Evolutionary conservation across 805 yeast species (phyloP), one percentile per base, ranked within the genome.

Genomic region (Monosporozyma aquatica): DNA sequence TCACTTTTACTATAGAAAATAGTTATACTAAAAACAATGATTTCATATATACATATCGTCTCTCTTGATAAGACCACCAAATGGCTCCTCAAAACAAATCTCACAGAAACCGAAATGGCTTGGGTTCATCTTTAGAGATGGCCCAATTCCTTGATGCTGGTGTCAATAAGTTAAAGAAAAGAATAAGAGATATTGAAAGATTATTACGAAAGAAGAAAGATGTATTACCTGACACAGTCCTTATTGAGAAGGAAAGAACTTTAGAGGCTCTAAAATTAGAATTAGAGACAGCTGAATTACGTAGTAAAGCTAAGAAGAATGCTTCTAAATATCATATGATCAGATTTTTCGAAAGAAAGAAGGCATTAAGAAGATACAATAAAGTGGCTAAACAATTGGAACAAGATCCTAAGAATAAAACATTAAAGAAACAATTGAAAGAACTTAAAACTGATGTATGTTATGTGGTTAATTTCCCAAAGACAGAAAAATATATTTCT

Each of bases 241-340:
- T 80, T 43, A 63, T 76, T 14, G 82, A 80, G 38, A 82, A 85
- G 49, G 92, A 86, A 61, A 76, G 95, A 62, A 82, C 84, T 1
- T 62, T 86, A 42, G 75, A 74, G 38, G 85, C 86, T 1, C 63
- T 82, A 47, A 69, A 72, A 40, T 62, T 69, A 5, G 87, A 84
- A 54, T 66, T 83, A 42, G 67, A 67, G 37, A 68, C 68, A 32
- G 73, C 75, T 14, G 69, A 71, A 46, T 47, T 61, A 29, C 63
- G 64, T 24, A 64, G 67, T 37, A 70, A 67, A 49, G 73, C 75
- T 14, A 73, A 70, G 48, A 69, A 72, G 41, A 64, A 69, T 30
- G 76, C 86, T 10, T 74, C 78, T 51, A 84, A 81, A 64, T 92
- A 92, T 60, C 96, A 87, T 58, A 87, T 87, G 89, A 87, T 92